Conservation (phyloP, 2,329 filamentous ascomycete species). For the Emericellopsis cladophorae region DNA sequence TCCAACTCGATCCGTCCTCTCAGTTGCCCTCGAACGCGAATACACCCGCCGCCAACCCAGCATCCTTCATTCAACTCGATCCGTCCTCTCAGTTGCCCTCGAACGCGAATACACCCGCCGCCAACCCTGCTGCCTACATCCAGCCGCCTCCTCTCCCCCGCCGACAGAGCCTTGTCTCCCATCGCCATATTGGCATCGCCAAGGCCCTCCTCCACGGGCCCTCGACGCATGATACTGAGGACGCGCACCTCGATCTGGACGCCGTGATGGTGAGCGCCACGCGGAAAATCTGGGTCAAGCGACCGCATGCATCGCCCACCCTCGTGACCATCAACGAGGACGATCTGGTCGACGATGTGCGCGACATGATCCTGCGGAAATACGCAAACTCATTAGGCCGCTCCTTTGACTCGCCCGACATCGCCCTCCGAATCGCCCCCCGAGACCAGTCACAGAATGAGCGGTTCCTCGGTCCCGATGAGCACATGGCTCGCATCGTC, state of each 20-base stretch:
- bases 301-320: slow-evolving; percentile 74
- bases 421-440: slow-evolving; percentile 66
- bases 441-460: slow-evolving; percentile 47
- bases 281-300: slow-evolving; percentile 90
- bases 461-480: slow-evolving; percentile 71
- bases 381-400: slow-evolving; percentile 87
- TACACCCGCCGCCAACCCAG: slow-evolving; percentile 3
- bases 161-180: slow-evolving; percentile 23
- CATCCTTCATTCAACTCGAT: not conserved
- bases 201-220: slow-evolving; percentile 14
- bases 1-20: not conserved
- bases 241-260: slow-evolving; percentile 10
- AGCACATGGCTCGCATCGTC: slow-evolving; percentile 64
- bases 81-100: slow-evolving; percentile 2
- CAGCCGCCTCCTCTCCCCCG: slow-evolving; percentile 1
- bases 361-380: slow-evolving; percentile 83
- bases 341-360: slow-evolving; percentile 86
- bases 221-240: slow-evolving; percentile 7
- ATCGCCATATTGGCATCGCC: slow-evolving; percentile 19
- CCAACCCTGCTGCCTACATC: slow-evolving; percentile 5
- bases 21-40: slow-evolving; percentile 3
- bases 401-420: slow-evolving; percentile 81
- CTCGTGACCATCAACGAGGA: slow-evolving; percentile 76
- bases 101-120: slow-evolving; percentile 2
- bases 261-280: slow-evolving; percentile 42